Conservation (phyloP, 495 filamentous ascomycete species). For the Hypoxylon intermedium region DNA sequence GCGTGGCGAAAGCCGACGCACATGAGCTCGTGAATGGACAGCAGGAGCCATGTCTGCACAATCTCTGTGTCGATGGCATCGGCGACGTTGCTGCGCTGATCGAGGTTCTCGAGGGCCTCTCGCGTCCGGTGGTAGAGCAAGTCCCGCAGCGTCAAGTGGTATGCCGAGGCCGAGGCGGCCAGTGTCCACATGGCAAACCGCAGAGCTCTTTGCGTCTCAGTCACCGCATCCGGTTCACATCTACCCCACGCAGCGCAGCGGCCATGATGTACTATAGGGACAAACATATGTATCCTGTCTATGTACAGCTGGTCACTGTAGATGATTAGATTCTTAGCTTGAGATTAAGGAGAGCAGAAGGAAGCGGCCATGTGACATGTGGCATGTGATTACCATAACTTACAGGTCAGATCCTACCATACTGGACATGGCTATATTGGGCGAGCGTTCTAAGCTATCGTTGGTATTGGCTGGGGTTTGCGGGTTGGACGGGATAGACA, state of each 20-base stretch:
- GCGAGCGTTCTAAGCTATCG: too few relatives aligned
- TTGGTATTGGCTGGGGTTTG: too few relatives aligned
- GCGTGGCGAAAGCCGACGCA: constrained; percentile 43
- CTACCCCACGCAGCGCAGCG: constrained; percentile 38
- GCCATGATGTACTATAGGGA: constrained; percentile 42
- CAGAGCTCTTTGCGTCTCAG: too few relatives aligned
- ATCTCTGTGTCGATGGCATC: constrained; percentile 30
- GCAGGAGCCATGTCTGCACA: constrained; percentile 52
- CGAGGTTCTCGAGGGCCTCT: background rate
- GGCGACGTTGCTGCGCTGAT: constrained; percentile 18
- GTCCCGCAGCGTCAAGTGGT: constrained; percentile 31
- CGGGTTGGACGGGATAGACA: too few relatives aligned
- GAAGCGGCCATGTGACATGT: too few relatives aligned
- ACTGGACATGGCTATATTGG: too few relatives aligned
- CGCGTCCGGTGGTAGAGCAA: constrained; percentile 39
- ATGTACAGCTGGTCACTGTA: constrained; percentile 49
- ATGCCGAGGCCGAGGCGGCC: constrained; percentile 37
- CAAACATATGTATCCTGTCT: constrained; percentile 43
- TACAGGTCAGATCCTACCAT: too few relatives aligned
- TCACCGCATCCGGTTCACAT: constrained; percentile 18
- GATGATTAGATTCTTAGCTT: background rate
- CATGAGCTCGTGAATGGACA: constrained; percentile 50
- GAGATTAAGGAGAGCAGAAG: too few relatives aligned
- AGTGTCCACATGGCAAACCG: constrained; percentile 49
- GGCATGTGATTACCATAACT: too few relatives aligned